Conservation (phyloP, 345 rosid genomes). For the Gossypium thurberi region DNA sequence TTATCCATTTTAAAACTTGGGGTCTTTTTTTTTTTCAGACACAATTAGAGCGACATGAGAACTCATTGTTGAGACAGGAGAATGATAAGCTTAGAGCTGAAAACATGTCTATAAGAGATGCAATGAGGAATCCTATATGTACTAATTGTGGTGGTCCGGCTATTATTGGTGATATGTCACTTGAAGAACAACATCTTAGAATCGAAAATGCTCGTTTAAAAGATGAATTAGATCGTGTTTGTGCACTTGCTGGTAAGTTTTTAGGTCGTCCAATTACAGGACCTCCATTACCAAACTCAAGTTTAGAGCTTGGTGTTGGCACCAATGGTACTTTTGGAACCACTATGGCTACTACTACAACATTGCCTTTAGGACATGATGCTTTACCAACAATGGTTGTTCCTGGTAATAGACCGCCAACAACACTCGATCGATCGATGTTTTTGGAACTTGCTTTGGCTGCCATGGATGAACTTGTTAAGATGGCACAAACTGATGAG, state of each 20-base stretch:
- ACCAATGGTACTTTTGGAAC: slow-evolving; percentile 26
- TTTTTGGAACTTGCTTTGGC: slow-evolving; percentile 71
- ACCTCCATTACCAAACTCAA: slow-evolving; percentile 57
- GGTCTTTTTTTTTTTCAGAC: slow-evolving; percentile 35
- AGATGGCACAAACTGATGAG: slow-evolving; percentile 67
- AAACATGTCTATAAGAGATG: slow-evolving; percentile 80
- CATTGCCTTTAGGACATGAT: slow-evolving; percentile 45
- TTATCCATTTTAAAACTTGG: no score
- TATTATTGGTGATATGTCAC: slow-evolving; percentile 64
- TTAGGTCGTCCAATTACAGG: slow-evolving; percentile 70
- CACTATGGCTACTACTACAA: slow-evolving; percentile 9
- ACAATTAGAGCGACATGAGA: slow-evolving; percentile 88
- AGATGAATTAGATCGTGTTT: slow-evolving; percentile 81
- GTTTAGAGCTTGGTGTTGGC: slow-evolving; percentile 85
- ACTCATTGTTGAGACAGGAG: slow-evolving; percentile 70
- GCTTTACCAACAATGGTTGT: slow-evolving; percentile 23
- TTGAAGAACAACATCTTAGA: slow-evolving; percentile 83
- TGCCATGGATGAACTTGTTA: slow-evolving; percentile 86
- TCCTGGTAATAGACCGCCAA: slow-evolving; percentile 30
- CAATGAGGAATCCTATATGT: slow-evolving; percentile 87
- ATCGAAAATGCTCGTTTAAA: slow-evolving; percentile 80
- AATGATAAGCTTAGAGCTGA: slow-evolving; percentile 87
- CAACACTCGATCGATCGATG: slow-evolving; percentile 58
- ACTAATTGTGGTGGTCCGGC: slow-evolving; percentile 89
- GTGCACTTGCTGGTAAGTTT: slow-evolving; percentile 88